These are phyloP conservation scores for Fusarium pseudograminearum DNA, from an alignment of 2,329 filamentous ascomycete genomes.

Conservation along the genomic window DNA sequence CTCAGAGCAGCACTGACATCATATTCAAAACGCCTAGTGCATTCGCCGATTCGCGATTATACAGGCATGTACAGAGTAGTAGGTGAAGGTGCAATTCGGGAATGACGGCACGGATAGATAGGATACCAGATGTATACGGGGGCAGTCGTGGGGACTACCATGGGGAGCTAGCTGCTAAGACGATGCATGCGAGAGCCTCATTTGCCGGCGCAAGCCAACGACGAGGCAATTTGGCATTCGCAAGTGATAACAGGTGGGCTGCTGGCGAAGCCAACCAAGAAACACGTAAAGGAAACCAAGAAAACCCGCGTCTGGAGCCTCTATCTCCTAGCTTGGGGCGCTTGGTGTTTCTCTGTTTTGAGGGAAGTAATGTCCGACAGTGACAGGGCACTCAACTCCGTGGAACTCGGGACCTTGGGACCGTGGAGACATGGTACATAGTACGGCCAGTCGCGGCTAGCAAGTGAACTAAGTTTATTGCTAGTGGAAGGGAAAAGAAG, in stretches of 20 bases:
- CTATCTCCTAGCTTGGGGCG: conserved; percentile 34
- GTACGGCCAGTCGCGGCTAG: conserved; percentile 47
- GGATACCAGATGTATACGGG: conserved; percentile 24
- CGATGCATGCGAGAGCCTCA: conserved; percentile 40
- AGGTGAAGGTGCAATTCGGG: conserved; percentile 31
- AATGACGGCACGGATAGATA: conserved; percentile 49
- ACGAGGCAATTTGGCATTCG: conserved; percentile 25
- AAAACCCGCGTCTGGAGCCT: conserved; percentile 42
- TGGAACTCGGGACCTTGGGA: conserved; percentile 23
- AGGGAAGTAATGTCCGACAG: conserved; percentile 45
- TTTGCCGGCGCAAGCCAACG: conserved; percentile 38
- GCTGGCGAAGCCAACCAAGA: conserved; percentile 34
- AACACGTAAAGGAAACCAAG: conserved; percentile 47
- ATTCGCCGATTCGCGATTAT: conserved; percentile 30
- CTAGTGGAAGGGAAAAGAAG: conserved; percentile 35
- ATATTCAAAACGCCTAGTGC: conserved; percentile 25
- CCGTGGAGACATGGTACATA: conserved; percentile 16
- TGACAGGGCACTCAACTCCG: conserved; percentile 40
- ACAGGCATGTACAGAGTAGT: neutral
- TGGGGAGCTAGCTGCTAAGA: conserved; percentile 17
- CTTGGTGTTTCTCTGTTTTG: conserved; percentile 28
- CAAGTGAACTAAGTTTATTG: conserved; percentile 33
- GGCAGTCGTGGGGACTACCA: conserved; percentile 15
- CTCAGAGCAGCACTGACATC: conserved; percentile 42
- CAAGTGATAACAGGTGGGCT: conserved; percentile 47